Percentiles rank a stretch among this genome's conserved stretches.
These are phyloP conservation scores for Pisolithus tinctorius DNA, from an alignment of 768 basidiomycete genomes.

Conservation along the genomic window DNA sequence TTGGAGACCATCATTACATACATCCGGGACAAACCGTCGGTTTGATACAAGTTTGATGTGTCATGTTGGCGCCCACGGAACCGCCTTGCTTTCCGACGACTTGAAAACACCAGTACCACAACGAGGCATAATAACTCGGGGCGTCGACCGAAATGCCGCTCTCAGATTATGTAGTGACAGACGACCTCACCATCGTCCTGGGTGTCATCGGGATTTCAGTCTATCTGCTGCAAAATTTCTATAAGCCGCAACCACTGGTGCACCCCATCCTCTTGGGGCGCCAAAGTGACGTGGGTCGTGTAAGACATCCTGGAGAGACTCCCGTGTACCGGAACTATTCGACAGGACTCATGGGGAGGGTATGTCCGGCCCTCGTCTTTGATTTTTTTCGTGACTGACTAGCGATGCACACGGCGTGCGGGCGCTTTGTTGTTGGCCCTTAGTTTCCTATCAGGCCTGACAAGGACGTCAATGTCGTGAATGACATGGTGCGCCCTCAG, in stretches of 20 bases:
- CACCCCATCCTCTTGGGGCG: constrained; percentile 91
- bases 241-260: constrained; percentile 78
- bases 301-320: constrained; percentile 75
- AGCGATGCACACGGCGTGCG: neutral
- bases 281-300: constrained; percentile 83
- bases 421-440: constrained; percentile 1
- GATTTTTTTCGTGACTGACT: constrained; percentile 2
- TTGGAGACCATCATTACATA: neutral
- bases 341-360: constrained; percentile 76
- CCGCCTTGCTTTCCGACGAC: neutral
- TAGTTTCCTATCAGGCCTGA: constrained; percentile 71
- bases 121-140: no score
- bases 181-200: constrained; percentile 74
- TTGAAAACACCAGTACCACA: neutral
- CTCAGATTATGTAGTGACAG: constrained; percentile 60
- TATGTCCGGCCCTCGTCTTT: constrained; percentile 28
- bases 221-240: constrained; percentile 70
- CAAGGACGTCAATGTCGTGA: constrained; percentile 62
- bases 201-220: constrained; percentile 70
- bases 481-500: constrained; percentile 63
- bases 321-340: constrained; percentile 89
- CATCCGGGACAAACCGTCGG: neutral
- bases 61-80: neutral
- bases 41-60: neutral
- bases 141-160: constrained; percentile 29